Evolutionary conservation across 164 flowering plant genomes (phyloP), one percentile per base, ranked within the genome.

Genomic region (Kingdonia uniflora): DNA sequence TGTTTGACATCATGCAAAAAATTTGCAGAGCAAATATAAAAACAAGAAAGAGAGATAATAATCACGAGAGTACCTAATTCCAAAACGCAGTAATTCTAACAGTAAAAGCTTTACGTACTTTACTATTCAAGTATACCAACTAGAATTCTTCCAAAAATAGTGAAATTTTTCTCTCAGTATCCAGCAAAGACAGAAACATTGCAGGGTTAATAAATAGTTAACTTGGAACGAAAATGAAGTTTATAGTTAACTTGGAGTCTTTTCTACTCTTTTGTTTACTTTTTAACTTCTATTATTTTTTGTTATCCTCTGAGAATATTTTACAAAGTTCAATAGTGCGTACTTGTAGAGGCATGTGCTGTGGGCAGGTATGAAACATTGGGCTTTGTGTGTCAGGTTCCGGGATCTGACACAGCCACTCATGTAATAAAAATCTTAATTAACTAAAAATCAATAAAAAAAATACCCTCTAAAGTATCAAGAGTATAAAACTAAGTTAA

Each of bases 21-120:
- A 23, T 19, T 24, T 22, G 35, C 44, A 39, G 29, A 39, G 20
- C 21, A 13, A 13, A 51, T 13, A 41, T 40, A 53, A 22, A 8
- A 50, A 20, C 19, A 17, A n/a, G 26, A 35, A 20, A 51, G 11
- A 35, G 23, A 35, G 29, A 25, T 14, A 2, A 22, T 22, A 2
- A 22, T 22, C 29, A 42, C 19, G 17, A 42, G 33, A 50, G 16
- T 53, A 43, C 7, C 46, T 40, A 20, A 26, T 23, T 53, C 14
- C 45, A 41, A 24, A 54, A 26, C 23, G 10, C 24, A 37, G 52
- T 37, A 44, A 44, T 35, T 22, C 6, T 14, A 44, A 15, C 57
- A 46, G 43, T 45, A 57, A 57, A 47, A 46, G 46, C 44, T 47
- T 22, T 40, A 21, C 21, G 60, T 38, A 47, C 60, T 29, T 46